phyloP scores from a whole-genome alignment of 768 basidiomycete genomes.

The Lentinula guzmanii region DNA sequence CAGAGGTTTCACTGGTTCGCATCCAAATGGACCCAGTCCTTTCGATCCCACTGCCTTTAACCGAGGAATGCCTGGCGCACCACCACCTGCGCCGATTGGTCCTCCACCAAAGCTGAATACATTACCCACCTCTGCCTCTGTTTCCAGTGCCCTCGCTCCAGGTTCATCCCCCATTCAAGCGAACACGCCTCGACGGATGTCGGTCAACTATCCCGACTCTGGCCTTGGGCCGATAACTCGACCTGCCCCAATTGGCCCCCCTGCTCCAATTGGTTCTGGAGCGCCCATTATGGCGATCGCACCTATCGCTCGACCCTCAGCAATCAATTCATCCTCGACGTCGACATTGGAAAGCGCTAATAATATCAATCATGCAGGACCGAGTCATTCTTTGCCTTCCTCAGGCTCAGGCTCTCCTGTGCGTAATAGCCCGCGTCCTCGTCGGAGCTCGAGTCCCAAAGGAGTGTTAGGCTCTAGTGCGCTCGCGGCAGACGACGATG shows the following conservation, averaged over 20 bases:
- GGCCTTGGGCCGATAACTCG: conserved; percentile 59
- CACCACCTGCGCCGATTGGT: conserved; percentile 47
- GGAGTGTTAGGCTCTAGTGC: conserved; percentile 73
- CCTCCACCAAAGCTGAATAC: conserved; percentile 30
- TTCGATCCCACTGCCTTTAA: conserved; percentile 46
- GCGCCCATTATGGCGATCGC: conserved; percentile 25
- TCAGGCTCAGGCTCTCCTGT: conserved; percentile 57
- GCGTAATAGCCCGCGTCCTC: conserved; percentile 5
- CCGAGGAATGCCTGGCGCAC: conserved; percentile 28
- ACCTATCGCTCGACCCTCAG: conserved; percentile 24
- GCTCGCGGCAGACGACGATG: conserved; percentile 74
- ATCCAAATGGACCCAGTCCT: conserved; percentile 20
- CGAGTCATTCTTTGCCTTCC: conserved; percentile 33
- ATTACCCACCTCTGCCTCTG: conserved; percentile 28
- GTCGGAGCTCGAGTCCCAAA: conserved; percentile 50
- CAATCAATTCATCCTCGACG: conserved; percentile 21
- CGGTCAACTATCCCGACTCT: conserved; percentile 17
- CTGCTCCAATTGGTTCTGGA: background rate
- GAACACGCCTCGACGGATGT: conserved; percentile 11
- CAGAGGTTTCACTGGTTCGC: conserved; percentile 35
- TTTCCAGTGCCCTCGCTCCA: conserved; percentile 15
- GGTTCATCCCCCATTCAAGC: background rate
- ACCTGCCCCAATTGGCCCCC: conserved; percentile 19
- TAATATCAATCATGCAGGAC: conserved; percentile 20
- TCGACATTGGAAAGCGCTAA: conserved; percentile 21